Evolutionary conservation across 768 basidiomycete species (phyloP), one percentile per base, ranked within the genome.

Genomic region (Trametes elegans): DNA sequence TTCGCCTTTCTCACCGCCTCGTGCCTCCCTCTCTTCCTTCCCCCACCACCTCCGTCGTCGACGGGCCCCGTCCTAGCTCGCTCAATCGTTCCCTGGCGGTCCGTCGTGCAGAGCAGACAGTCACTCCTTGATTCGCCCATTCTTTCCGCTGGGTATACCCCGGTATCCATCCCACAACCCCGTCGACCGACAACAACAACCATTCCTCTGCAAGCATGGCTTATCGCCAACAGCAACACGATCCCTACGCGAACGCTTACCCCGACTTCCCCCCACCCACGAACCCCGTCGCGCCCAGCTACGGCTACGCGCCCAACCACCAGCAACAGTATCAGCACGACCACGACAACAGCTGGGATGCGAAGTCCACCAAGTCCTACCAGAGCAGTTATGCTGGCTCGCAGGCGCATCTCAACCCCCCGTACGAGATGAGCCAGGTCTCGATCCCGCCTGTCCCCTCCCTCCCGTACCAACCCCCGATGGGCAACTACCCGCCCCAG

Each of bases 371-470:
- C 41, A 82, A 83, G 56, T 87, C 85, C 24, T 81, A 80, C 67
- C 78, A 83, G 66, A 86, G 84, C 62, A 80, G 78, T 68, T 80
- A 78, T 62, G 77, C 76, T 61, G 83, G 85, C 69, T 90, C 89
- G 5, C 87, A 90, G 63, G 81, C 75, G 24, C 87, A 90, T 65
- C 81, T 90, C 60, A 81, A 83, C 49, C 79, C 85, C 23, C 49
- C 60, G 19, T 80, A 87, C 49, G 85, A 79, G 60, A 80, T 81
- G 79, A 74, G 74, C 68, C 79, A 84, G 61, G 75, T 71, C 38
- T 62, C 64, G 49, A 48, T 69, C 8, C 80, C 85, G 11, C 81
- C 83, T 8, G 70, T 86, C 29, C 85, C 85, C n/a, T 41, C 72
- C 24, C 71, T 83, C 62, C 76, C 75, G 10, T 81, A 84, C 65